Evolutionary conservation across 2,329 filamentous ascomycete species (phyloP), one percentile per base, ranked within the genome.

Genomic region (Lasiodiplodia sp.): DNA sequence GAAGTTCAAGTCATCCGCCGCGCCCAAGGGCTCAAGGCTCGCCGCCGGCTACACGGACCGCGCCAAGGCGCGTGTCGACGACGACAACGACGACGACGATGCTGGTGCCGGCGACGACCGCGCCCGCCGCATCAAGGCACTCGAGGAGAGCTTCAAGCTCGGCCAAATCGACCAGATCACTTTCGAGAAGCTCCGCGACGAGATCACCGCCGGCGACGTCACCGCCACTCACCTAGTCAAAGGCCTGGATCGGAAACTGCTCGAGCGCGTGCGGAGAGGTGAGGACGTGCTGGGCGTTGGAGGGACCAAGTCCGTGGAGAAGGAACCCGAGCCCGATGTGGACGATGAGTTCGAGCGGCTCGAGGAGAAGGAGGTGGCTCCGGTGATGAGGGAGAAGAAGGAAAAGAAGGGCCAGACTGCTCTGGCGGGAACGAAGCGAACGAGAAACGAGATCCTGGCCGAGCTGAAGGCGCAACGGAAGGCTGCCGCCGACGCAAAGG

Each of bases 211-310:
- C 3, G 95, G 94, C 8, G 92, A 97, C 77, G 81, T 94, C 25
- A 84, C 84, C 16, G 93, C 89, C 73, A 97, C 94, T 16, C 93
- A 97, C 84, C 81, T 97, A 72, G 91, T 98, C 58, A 98, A 97
- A 77, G 96, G 96, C 0, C 81, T 99, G 62, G 96, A 99, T 80
- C 92, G 93, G 77, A 91, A 92, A 78, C 83, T 98, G 14, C 82
- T 94, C 34, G 88, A 92, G 78, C 85, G 90, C 72, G 86, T 92
- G 69, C 86, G 87, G 70, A 86, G 85, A 67, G 92, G 91, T 51
- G 92, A 94, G 77, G 80, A 84, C 76, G 82, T 84, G 4, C 69
- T 81, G 25, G 72, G 69, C 14, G 67, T 66, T 8, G 64, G 73
- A 77, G 71, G 81, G 65, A 70, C 67, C 55, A 60, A 37, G n/a